Evolutionary conservation across 2,329 filamentous ascomycete species (phyloP).

Genomic region (Hypoxylon sp.): DNA sequence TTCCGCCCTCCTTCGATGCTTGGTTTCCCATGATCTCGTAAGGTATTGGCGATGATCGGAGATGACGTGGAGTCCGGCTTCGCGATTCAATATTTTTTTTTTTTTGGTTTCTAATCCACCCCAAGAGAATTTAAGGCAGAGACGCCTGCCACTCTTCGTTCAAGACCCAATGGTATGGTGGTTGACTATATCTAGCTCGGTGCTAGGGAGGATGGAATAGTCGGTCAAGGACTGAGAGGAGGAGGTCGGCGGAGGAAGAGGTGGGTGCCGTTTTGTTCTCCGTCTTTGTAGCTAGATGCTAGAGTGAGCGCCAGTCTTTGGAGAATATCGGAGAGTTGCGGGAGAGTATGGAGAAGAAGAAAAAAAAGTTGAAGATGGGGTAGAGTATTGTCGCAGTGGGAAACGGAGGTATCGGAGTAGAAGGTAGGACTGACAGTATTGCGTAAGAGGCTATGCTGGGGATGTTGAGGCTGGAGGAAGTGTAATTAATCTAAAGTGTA

Average conservation of each 20-base stretch:
- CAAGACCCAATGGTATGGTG: constrained; percentile 43
- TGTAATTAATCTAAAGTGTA: constrained; percentile 45
- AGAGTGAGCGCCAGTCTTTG: constrained; percentile 38
- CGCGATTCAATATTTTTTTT: no score
- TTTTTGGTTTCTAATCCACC: constrained; percentile 34
- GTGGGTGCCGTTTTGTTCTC: constrained; percentile 64
- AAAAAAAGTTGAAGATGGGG: constrained; percentile 32
- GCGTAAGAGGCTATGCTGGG: constrained; percentile 48
- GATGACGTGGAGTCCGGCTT: constrained; percentile 15
- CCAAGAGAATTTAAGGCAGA: constrained; percentile 44
- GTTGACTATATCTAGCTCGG: constrained; percentile 39
- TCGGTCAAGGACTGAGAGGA: constrained; percentile 66
- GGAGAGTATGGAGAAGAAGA: constrained; percentile 29
- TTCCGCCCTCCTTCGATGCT: constrained; percentile 73
- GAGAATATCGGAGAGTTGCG: constrained; percentile 27
- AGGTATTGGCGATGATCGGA: constrained; percentile 20
- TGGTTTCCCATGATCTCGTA: constrained; percentile 79
- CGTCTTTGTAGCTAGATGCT: constrained; percentile 62
- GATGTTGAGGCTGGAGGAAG: constrained; percentile 39
- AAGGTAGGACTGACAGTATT: constrained; percentile 44
- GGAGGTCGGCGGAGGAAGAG: constrained; percentile 61
- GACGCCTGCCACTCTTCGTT: constrained; percentile 49
- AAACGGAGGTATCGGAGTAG: constrained; percentile 51
- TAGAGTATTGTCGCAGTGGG: constrained; percentile 33
- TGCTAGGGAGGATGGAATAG: constrained; percentile 69